Base-by-base conservation (phyloP, 768 basidiomycete genomes). In the Sutorius australiensis region DNA sequence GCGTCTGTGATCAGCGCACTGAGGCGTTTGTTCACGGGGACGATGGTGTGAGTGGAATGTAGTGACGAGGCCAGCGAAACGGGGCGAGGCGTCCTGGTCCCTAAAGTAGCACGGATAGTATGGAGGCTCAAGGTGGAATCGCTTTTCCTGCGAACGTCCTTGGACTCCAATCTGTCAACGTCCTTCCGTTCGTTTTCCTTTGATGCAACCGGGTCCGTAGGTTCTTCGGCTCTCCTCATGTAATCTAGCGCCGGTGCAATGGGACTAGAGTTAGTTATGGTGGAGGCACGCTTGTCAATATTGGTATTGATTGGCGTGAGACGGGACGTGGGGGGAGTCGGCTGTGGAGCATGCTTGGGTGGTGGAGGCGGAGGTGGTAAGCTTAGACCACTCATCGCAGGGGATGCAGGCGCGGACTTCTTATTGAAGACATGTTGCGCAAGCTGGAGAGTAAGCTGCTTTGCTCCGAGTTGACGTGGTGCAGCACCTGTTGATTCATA, bases 91-190 rank as follows among this genome's bases (percentile, higher is more conserved):
- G 84, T 73, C 27, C 77, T 78, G 32, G 65, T 67, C 36, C 75
- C 76, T 12, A 80, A 74, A 14, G 68, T 64, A 33, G 83, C 80
- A 30, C 87, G 80, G 51, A 88, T 80, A 17, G 88, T 90, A 56
- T 80, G 80, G 63, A 85, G 83, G 61, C 87, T 85, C 64, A 85
- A 81, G n/a, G 87, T 89, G 6, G 89, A 84, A 68, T 92, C 89
- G 60, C 88, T 89, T 71, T 87, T 88, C 62, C 89, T 74, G 85
- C 88, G 87, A 31, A 77, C 75, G 57, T 91, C 89, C 72, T 86
- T 90, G 62, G 66, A 66, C 42, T 80, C 77, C 39, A 54, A 61
- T 64, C 71, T 60, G 41, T 69, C 71, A 27, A 58, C 51, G 28
- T 72, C 70, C 45, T 61, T 73, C 59, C 55, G 58, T 41, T 61